Evolutionary conservation across 176 grass and related monocot species (phyloP).

Genomic region (Typha latifolia): DNA sequence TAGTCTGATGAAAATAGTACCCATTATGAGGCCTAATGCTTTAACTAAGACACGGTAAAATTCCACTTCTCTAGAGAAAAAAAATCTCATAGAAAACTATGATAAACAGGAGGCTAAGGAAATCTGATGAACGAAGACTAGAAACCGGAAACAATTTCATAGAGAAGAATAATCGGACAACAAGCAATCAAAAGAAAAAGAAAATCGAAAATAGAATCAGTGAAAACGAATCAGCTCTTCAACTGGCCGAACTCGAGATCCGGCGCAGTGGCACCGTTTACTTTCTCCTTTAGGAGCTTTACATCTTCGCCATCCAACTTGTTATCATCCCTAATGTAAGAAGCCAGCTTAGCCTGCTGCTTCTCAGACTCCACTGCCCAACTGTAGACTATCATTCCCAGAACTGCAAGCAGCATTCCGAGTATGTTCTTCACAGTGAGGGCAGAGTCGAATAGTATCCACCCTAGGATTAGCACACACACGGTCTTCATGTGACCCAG

Average conservation of each 20-base stretch:
- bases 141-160: too few relatives aligned
- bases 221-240: slow-evolving; percentile 30
- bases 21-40: too few relatives aligned
- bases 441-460: slow-evolving; percentile 80
- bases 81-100: too few relatives aligned
- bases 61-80: too few relatives aligned
- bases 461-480: slow-evolving; percentile 68
- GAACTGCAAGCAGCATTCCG: slow-evolving; percentile 64
- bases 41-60: too few relatives aligned
- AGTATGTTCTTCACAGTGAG: slow-evolving; percentile 81
- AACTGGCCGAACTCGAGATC: slow-evolving; percentile 55
- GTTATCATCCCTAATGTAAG: slow-evolving; percentile 29
- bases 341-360: slow-evolving; percentile 13
- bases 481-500: slow-evolving; percentile 94
- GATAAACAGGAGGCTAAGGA: too few relatives aligned
- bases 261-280: slow-evolving; percentile 11
- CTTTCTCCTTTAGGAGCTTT: slow-evolving; percentile 56
- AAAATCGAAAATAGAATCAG: too few relatives aligned
- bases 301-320: slow-evolving; percentile 53
- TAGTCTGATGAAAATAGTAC: too few relatives aligned
- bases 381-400: slow-evolving; percentile 91
- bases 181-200: too few relatives aligned
- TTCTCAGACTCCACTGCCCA: slow-evolving; percentile 70
- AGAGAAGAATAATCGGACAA: too few relatives aligned
- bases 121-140: too few relatives aligned